Evolutionary conservation across 768 basidiomycete genomes (phyloP).

Genomic region (Serendipita sp.): DNA sequence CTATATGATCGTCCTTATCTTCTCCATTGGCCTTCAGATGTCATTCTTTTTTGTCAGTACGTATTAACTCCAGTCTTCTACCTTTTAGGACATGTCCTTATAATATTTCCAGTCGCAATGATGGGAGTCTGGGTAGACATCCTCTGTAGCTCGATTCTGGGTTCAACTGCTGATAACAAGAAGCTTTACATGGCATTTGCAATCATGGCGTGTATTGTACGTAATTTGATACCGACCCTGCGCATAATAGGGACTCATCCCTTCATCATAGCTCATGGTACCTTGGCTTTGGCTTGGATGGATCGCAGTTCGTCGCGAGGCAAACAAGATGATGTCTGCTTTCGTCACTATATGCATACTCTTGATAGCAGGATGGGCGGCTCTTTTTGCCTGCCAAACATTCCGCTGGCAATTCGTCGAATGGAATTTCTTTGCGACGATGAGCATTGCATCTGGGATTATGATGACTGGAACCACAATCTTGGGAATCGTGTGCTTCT

Average conservation of each 20-base stretch:
- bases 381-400: slow-evolving; percentile 54
- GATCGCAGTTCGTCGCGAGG: slow-evolving; percentile 56
- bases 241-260: neutral
- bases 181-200: slow-evolving; percentile 38
- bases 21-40: slow-evolving; percentile 62
- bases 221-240: slow-evolving; percentile 15
- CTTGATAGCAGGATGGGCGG: slow-evolving; percentile 51
- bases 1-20: slow-evolving; percentile 52
- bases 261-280: slow-evolving; percentile 34
- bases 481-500: slow-evolving; percentile 47
- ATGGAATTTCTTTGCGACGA: slow-evolving; percentile 59
- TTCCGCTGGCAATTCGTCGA: slow-evolving; percentile 63
- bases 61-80: neutral
- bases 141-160: slow-evolving; percentile 48
- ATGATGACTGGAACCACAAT: slow-evolving; percentile 39
- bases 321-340: slow-evolving; percentile 36
- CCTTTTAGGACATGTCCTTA: neutral
- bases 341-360: slow-evolving; percentile 45
- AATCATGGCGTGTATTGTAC: slow-evolving; percentile 41
- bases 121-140: slow-evolving; percentile 67
- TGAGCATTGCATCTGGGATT: slow-evolving; percentile 38
- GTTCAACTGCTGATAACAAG: slow-evolving; percentile 29
- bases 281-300: slow-evolving; percentile 62
- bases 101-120: slow-evolving; percentile 24
- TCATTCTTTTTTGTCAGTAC: slow-evolving; percentile 51